Conservation (phyloP, 306 rosid genomes). For the Corylus avellana region DNA sequence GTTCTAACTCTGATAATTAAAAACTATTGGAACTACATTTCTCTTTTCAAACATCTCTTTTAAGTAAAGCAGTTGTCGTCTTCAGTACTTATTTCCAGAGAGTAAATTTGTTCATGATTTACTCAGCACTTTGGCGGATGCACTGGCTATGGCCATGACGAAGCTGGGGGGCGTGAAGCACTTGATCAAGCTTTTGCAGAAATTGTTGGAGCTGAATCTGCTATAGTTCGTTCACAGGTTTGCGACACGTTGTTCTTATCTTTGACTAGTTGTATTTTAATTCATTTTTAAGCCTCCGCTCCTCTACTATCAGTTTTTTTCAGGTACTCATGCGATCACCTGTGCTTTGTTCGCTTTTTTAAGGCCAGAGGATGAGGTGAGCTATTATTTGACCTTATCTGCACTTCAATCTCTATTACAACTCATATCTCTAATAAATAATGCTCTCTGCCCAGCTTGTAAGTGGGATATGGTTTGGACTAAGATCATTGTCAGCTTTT, state of each 20-base stretch:
- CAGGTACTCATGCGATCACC: conserved; percentile 96
- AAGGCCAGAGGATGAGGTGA: conserved; percentile 97
- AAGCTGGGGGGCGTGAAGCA: conserved; percentile 95
- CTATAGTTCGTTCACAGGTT: conserved; percentile 95
- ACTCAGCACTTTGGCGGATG: conserved; percentile 86
- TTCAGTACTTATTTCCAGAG: background rate
- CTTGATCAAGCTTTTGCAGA: conserved; percentile 93
- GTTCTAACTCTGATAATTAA: background rate
- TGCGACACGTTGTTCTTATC: conserved; percentile 1
- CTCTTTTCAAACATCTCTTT: background rate
- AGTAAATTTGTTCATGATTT: background rate
- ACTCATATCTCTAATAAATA: background rate
- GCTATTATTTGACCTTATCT: conserved; percentile 22
- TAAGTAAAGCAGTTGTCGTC: background rate
- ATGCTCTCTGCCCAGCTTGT: conserved; percentile 17
- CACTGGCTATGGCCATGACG: conserved; percentile 98
- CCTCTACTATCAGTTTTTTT: conserved; percentile 72
- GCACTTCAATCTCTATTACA: conserved; percentile 23
- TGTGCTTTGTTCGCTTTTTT: conserved; percentile 83
- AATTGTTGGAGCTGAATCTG: conserved; percentile 89
- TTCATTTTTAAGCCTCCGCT: conserved; percentile 10
- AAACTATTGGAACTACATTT: background rate
- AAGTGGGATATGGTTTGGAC: conserved; percentile 39
- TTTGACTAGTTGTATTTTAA: background rate
- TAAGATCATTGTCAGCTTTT: conserved; percentile 73